Base-by-base conservation (phyloP, 768 basidiomycete species). In the Panaeolus papilionaceus region DNA sequence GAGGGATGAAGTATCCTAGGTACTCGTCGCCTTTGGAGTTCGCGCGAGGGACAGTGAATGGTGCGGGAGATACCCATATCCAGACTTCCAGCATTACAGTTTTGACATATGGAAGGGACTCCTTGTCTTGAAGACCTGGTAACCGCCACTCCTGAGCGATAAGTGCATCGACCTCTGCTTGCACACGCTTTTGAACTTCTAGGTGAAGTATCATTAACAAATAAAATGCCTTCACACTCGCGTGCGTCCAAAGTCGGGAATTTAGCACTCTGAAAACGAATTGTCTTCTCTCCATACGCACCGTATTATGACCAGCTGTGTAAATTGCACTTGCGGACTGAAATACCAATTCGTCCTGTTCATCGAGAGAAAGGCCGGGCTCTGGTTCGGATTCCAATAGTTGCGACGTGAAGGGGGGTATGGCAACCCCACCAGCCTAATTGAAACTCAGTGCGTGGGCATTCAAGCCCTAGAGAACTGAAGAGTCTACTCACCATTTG, bases 141-240 rank as follows among this genome's bases (percentile, higher is more conserved):
- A 42, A 16, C 16, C 40, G 9, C 7, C 7, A 7, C 3, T 42
- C 40, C 2, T 16, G 40, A 14, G 45, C 33, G 11, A 23, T 12
- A 12, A 64, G 37, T 11, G 49, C 37, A 40, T 69, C 66, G 42
- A 64, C 61, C 18, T 67, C 63, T 33, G 45, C 33, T 18, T 68
- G 67, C 8, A 81, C 85, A 66, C 73, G 79, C 54, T 75, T 76
- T 71, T 80, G 83, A n/a, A 70, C 76, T 1, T 81, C 80, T 0
- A 84, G 85, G 69, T 80, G 76, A 26, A 78, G 73, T 1, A 77
- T 75, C 80, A 85, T 76, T 23, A 70, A 44, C 20, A 70, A 23
- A 63, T 67, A 62, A 64, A 66, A 47, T 68, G 51, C 39, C 26
- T 66, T 38, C 64, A 68, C 23, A 4, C 61, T 40, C 11, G 64